A percentile compares a stretch with the other conserved stretches of the same genome.
phyloP scores from a whole-genome alignment of 108 stramenopile species.

The Cyclotella baltica region DNA sequence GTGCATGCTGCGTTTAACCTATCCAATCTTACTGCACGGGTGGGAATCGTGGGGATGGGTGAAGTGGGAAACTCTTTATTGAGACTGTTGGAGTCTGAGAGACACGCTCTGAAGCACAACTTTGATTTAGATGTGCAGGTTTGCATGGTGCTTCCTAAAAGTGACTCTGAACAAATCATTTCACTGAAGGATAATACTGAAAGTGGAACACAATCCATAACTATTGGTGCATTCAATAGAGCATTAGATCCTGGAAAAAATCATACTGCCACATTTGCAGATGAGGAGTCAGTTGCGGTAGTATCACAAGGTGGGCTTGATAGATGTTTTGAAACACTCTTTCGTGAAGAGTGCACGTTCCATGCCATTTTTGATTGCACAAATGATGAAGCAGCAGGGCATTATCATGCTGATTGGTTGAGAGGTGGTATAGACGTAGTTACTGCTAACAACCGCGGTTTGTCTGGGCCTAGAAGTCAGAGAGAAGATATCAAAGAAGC shows the following conservation, averaged over 20 bases:
- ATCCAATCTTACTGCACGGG: conserved; percentile 72
- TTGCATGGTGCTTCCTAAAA: conserved; percentile 48
- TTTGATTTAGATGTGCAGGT: conserved; percentile 84
- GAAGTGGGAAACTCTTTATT: conserved; percentile 70
- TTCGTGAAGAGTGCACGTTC: conserved; percentile 61
- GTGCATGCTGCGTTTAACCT: conserved; percentile 87
- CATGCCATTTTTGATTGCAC: conserved; percentile 80
- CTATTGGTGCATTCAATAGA: conserved; percentile 37
- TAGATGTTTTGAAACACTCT: conserved; percentile 30
- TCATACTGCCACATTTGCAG: background rate
- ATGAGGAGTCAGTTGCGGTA: background rate
- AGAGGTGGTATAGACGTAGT: conserved; percentile 68
- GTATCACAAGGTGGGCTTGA: conserved; percentile 37
- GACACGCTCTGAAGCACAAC: conserved; percentile 51
- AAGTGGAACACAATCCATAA: conserved; percentile 62
- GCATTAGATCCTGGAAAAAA: background rate
- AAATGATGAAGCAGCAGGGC: conserved; percentile 58
- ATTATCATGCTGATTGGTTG: conserved; percentile 73
- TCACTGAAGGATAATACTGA: conserved; percentile 42
- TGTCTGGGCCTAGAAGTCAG: conserved; percentile 70
- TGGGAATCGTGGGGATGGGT: conserved; percentile 75
- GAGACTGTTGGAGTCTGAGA: conserved; percentile 67
- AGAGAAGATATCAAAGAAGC: conserved; percentile 68
- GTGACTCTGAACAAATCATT: conserved; percentile 40
- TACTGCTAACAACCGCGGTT: conserved; percentile 81